Conservation (phyloP, 108 stramenopile genomes). For the Nitzschia palea region DNA sequence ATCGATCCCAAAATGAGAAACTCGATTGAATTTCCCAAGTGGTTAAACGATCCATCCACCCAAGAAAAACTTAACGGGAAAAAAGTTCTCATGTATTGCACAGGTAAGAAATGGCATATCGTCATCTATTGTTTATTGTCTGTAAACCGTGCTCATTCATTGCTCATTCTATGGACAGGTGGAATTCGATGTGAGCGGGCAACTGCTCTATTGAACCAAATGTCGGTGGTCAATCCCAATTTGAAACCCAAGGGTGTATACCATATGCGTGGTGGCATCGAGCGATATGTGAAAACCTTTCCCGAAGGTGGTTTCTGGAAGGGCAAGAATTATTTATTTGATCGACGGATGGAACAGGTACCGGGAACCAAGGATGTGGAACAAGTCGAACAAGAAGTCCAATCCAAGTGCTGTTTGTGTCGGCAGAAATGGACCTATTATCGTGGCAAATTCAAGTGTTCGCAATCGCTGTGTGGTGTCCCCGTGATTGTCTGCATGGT, state of each 20-base stretch:
- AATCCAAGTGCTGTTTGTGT: constrained; percentile 57
- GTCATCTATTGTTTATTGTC: too few species aligned
- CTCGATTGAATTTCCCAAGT: constrained; percentile 67
- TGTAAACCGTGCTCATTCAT: too few species aligned
- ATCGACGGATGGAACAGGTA: constrained; percentile 75
- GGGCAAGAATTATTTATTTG: constrained; percentile 86
- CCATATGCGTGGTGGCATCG: constrained; percentile 80
- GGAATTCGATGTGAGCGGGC: constrained; percentile 81
- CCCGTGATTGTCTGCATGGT: constrained; percentile 69
- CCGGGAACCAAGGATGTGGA: constrained; percentile 32
- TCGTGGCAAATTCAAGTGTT: constrained; percentile 54
- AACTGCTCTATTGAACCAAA: constrained; percentile 70
- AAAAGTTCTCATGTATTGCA: constrained; percentile 81
- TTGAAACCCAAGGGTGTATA: constrained; percentile 59
- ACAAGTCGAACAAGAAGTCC: constrained; percentile 46
- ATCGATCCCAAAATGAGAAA: constrained; percentile 82
- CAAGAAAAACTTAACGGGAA: constrained; percentile 68
- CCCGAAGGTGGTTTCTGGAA: constrained; percentile 78
- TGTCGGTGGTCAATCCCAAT: constrained; percentile 34
- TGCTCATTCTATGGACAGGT: too few species aligned
- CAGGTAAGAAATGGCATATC: too few species aligned
- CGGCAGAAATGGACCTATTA: constrained; percentile 49
- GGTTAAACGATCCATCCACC: constrained; percentile 64
- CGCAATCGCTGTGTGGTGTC: constrained; percentile 57
- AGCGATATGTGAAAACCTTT: constrained; percentile 78